phyloP scores from a whole-genome alignment of 2,329 filamentous ascomycete genomes.

The Coniochaeta prunicola region DNA sequence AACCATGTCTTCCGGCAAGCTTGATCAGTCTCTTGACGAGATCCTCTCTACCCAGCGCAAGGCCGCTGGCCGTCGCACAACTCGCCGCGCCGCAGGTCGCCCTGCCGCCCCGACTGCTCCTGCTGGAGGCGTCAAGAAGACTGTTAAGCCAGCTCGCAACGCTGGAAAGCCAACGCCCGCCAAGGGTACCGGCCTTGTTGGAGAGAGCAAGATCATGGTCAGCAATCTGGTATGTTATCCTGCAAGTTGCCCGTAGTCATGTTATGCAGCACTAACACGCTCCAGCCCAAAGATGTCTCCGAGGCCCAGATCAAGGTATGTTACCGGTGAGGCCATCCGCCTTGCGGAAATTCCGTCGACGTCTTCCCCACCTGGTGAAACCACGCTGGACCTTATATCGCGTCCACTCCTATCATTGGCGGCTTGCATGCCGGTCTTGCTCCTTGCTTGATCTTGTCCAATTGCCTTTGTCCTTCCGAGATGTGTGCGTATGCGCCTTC shows the following conservation, averaged over 20 bases:
- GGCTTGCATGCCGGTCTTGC: conserved; percentile 12
- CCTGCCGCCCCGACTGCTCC: conserved; percentile 55
- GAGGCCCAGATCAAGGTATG: conserved; percentile 99
- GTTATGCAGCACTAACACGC: conserved; percentile 34
- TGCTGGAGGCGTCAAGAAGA: conserved; percentile 82
- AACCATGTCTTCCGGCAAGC: conserved; percentile 74
- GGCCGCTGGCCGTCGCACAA: conserved; percentile 44
- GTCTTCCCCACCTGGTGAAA: conserved; percentile 31
- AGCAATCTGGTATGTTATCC: conserved; percentile 80
- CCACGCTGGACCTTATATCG: conserved; percentile 14
- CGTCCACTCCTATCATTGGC: conserved; percentile 9
- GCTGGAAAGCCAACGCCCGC: conserved; percentile 54
- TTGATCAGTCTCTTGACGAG: conserved; percentile 95
- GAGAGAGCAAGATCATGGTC: conserved; percentile 95
- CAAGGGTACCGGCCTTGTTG: conserved; percentile 52
- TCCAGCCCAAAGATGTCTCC: conserved; percentile 87
- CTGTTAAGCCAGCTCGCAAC: conserved; percentile 52
- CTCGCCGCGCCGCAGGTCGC: conserved; percentile 44
- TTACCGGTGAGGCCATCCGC: conserved; percentile 73
- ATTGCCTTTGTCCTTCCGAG: conserved; percentile 8
- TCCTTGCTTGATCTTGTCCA: conserved; percentile 10
- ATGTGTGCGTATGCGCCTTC: conserved; percentile 4
- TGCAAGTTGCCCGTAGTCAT: not conserved
- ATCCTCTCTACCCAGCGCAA: conserved; percentile 75
- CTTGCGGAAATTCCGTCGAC: conserved; percentile 67